Percentiles rank a stretch among this genome's conserved stretches.
phyloP scores from a whole-genome alignment of 2,329 filamentous ascomycete genomes.

The Celoporthe dispersa region DNA sequence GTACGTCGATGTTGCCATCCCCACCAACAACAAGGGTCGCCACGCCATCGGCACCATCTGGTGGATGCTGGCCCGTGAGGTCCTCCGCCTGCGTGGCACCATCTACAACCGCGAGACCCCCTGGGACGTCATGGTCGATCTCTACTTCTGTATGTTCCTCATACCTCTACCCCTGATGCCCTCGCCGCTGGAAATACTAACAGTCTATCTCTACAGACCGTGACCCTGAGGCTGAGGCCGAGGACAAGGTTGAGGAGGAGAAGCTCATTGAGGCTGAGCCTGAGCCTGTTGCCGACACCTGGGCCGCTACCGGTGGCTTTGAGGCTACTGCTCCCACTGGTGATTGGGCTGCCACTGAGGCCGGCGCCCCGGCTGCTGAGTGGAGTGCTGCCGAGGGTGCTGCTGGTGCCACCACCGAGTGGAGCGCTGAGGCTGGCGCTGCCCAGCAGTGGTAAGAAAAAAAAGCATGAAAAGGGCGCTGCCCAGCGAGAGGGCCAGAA shows the following conservation, averaged over 20 bases:
- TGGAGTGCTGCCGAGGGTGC: conserved; percentile 67
- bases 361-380: conserved; percentile 48
- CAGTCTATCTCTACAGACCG: conserved; percentile 63
- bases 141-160: conserved; percentile 85
- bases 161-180: background rate
- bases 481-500: conserved; percentile 1
- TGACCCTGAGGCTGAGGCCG: conserved; percentile 98
- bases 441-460: conserved; percentile 45
- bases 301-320: conserved; percentile 77
- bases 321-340: conserved; percentile 61
- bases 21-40: conserved; percentile 99
- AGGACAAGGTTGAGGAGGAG: conserved; percentile 95
- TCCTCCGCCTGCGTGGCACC: conserved; percentile 97
- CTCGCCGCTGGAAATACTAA: conserved; percentile 27
- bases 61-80: conserved; percentile 99
- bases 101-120: conserved; percentile 94
- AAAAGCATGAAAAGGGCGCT: background rate
- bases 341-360: conserved; percentile 60
- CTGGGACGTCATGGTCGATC: conserved; percentile 99
- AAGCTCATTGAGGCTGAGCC: conserved; percentile 79
- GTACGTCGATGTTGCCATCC: conserved; percentile 99
- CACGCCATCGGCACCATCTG: conserved; percentile 98
- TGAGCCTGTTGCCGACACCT: conserved; percentile 79
- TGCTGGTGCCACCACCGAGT: conserved; percentile 52
- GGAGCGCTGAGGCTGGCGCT: conserved; percentile 58